These are phyloP conservation scores for Tulasnella sp. DNA, from an alignment of 768 basidiomycete species.

Conservation along the genomic window DNA sequence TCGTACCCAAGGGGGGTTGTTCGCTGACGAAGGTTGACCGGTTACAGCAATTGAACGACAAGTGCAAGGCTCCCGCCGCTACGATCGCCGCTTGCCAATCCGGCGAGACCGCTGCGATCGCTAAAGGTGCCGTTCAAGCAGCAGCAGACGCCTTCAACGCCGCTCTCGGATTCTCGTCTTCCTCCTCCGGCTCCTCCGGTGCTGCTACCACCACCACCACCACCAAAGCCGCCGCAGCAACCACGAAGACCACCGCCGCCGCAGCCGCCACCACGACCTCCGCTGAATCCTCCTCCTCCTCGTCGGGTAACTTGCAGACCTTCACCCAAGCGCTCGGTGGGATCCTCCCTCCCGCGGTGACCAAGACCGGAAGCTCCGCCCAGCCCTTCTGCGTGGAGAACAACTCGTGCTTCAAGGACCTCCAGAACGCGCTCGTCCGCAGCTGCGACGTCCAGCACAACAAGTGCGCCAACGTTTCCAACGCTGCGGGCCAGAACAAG, in stretches of 20 bases:
- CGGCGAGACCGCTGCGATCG: neutral
- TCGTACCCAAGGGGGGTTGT: neutral
- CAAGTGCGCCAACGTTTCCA: conserved; percentile 40
- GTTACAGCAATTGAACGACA: neutral
- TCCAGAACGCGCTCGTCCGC: conserved; percentile 39
- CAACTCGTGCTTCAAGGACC: conserved; percentile 39
- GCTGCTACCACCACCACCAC: conserved; percentile 16
- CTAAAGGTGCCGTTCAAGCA: neutral
- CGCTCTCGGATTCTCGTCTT: neutral
- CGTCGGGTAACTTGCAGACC: conserved; percentile 35
- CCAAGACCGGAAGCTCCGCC: conserved; percentile 30
- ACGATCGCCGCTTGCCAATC: neutral
- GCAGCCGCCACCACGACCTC: neutral
- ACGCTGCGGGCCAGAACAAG: conserved; percentile 20
- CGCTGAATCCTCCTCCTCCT: conserved; percentile 11
- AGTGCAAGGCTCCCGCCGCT: conserved; percentile 3
- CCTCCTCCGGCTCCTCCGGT: conserved; percentile 16
- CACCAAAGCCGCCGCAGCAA: conserved; percentile 15
- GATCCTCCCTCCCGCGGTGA: conserved; percentile 33
- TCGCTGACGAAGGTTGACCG: neutral
- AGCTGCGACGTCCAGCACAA: conserved; percentile 52
- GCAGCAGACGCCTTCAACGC: conserved; percentile 8
- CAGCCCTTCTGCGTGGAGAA: conserved; percentile 34
- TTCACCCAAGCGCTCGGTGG: conserved; percentile 43
- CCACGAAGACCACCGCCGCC: conserved; percentile 4